A percentile compares a stretch with the other conserved stretches of the same genome.
phyloP scores from a whole-genome alignment of 768 basidiomycete species.

The Lactarius psammicola region DNA sequence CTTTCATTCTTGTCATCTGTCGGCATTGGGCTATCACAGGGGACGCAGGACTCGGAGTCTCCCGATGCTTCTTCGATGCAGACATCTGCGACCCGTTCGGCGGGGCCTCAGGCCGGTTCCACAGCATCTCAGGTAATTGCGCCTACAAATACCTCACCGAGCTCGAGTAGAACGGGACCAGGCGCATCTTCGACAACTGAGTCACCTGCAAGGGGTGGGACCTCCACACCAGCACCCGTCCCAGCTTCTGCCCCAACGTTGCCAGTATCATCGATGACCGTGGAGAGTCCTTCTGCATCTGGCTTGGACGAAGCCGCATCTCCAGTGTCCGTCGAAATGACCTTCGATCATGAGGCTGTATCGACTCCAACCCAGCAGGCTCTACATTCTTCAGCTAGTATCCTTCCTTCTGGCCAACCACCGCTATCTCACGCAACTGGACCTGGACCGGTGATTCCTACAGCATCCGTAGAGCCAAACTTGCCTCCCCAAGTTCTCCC shows the following conservation, averaged over 20 bases:
- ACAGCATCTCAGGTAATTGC: neutral
- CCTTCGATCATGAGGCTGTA: neutral
- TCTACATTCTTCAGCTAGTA: neutral
- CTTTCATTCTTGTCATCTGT: slow-evolving; percentile 13
- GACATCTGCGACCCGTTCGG: neutral
- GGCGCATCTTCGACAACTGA: neutral
- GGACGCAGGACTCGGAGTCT: neutral
- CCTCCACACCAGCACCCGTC: neutral
- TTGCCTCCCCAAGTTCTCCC: neutral
- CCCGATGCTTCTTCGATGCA: neutral
- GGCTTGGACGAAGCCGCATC: neutral
- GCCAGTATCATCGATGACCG: neutral
- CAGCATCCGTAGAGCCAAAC: neutral
- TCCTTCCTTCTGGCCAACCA: neutral
- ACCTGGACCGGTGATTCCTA: neutral
- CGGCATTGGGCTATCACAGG: neutral
- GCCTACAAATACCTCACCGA: neutral
- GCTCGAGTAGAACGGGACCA: neutral
- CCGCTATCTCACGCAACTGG: neutral
- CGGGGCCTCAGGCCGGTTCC: neutral
- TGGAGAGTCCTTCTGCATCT: neutral
- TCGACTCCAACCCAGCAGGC: neutral
- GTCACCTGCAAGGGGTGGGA: neutral
- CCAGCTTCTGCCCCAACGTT: slow-evolving; percentile 1
- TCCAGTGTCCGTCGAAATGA: neutral